These are phyloP conservation scores for Fusarium armeniacum DNA, from an alignment of 2,329 filamentous ascomycete species.

Conservation along the genomic window DNA sequence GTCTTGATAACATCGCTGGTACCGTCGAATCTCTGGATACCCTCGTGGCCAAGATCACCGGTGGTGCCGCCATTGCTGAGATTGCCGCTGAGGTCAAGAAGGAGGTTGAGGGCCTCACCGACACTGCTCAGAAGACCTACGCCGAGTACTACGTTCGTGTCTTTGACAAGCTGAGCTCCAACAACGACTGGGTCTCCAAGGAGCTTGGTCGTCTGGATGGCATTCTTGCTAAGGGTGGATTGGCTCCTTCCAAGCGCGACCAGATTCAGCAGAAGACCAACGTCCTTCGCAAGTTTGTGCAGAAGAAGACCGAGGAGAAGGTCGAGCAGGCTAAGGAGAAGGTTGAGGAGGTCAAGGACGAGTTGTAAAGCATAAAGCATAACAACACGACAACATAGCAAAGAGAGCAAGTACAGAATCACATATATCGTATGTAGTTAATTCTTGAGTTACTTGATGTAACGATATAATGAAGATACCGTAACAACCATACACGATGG, in stretches of 20 bases:
- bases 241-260: slow-evolving; percentile 88
- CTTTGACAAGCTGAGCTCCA: slow-evolving; percentile 85
- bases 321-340: slow-evolving; percentile 71
- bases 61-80: slow-evolving; percentile 72
- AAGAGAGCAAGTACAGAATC: slow-evolving; percentile 28
- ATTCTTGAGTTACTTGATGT: slow-evolving; percentile 40
- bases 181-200: slow-evolving; percentile 84
- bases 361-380: slow-evolving; percentile 53
- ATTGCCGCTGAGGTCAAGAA: slow-evolving; percentile 80
- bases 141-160: slow-evolving; percentile 95
- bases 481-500: slow-evolving; percentile 20
- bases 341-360: slow-evolving; percentile 70
- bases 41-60: slow-evolving; percentile 80
- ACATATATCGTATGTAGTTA: slow-evolving; percentile 36
- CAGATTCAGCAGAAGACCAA: slow-evolving; percentile 90
- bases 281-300: slow-evolving; percentile 83
- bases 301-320: slow-evolving; percentile 69
- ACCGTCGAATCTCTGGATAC: slow-evolving; percentile 84
- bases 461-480: slow-evolving; percentile 39
- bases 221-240: slow-evolving; percentile 86
- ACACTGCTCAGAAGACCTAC: slow-evolving; percentile 77
- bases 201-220: slow-evolving; percentile 85
- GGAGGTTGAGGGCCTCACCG: slow-evolving; percentile 75
- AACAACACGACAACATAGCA: slow-evolving; percentile 16
- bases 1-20: slow-evolving; percentile 82